Base-by-base conservation (phyloP, 352 stramenopile species). In the Phytopythium cucurbitacearum region DNA sequence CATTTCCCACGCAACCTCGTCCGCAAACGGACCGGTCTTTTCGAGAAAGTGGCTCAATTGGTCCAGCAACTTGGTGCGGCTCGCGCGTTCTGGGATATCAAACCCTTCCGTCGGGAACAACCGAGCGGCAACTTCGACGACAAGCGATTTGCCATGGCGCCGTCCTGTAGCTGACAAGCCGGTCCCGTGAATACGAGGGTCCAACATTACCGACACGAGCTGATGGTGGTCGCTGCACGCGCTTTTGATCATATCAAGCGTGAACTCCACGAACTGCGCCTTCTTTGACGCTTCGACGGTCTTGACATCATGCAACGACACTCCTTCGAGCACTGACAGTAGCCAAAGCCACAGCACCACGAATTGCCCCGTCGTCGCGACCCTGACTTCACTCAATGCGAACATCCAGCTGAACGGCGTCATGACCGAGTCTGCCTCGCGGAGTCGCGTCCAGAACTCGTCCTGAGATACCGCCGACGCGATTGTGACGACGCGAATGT, bases 1-100 rank as follows among this genome's bases (percentile, higher is more conserved):
- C 71, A 83, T 77, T 56, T 83, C 71, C 74, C 74, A 85, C 21
- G 52, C 58, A 36, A 85, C 59, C 4, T 58, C 47, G 53, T 82
- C 71, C 1, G 39, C 56, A 60, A 85, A 85, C 41, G 56, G 53
- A 8, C 48, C 64, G 28, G 67, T 54, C 40, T 71, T 67, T 32
- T 74, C 68, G 13, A 64, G 32, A 51, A 67, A 83, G 36, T 80
- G 41, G 8, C 59, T 56, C 7, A 86, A 36, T 37, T 86, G 67
- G 8, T 48, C 52, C 32, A 86, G 55, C 41, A 86, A 45, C 16
- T 59, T 37, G 13, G 45, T 46, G 45, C 67, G 56, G 46, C 56
- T 28, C 34, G 9, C 54, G 3, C 56, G 46, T 34, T 42, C 52
- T 6, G 32, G 43, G 10, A 54, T n/a, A 15, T 55, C 48, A 56